These are phyloP conservation scores for Lepidopterella palustris DNA, from an alignment of 495 filamentous ascomycete genomes.

Conservation along the genomic window DNA sequence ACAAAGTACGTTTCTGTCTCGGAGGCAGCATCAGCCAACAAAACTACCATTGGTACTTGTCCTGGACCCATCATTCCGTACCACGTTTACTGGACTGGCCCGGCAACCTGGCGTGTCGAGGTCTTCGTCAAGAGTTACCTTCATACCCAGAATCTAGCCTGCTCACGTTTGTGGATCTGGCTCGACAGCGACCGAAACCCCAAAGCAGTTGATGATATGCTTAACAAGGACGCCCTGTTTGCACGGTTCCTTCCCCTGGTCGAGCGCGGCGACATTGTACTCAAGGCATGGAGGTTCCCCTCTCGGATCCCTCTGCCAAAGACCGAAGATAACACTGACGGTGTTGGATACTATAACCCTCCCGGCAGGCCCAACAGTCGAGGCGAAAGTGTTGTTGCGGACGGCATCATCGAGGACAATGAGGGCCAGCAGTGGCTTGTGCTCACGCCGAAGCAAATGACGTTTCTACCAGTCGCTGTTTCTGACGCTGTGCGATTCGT, in stretches of 20 bases:
- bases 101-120: constrained; percentile 52
- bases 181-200: constrained; percentile 47
- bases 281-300: constrained; percentile 51
- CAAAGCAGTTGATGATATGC: constrained; percentile 44
- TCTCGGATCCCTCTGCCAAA: constrained; percentile 46
- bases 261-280: constrained; percentile 46
- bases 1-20: constrained; percentile 31
- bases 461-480: constrained; percentile 36
- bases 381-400: constrained; percentile 42
- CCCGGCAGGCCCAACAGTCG: constrained; percentile 37
- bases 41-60: constrained; percentile 42
- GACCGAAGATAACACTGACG: constrained; percentile 37
- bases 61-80: constrained; percentile 50
- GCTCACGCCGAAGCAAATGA: constrained; percentile 49
- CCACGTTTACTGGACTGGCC: constrained; percentile 54
- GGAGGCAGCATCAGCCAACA: constrained; percentile 30
- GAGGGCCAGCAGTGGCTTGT: constrained; percentile 48
- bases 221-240: constrained; percentile 46
- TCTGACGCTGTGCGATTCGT: constrained; percentile 46
- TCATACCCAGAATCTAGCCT: constrained; percentile 52
- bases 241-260: constrained; percentile 48
- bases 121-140: constrained; percentile 53
- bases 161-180: constrained; percentile 49
- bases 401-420: constrained; percentile 43
- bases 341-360: constrained; percentile 39